These are phyloP conservation scores for Lenwebbia sp. DNA, from an alignment of 345 rosid species.

Conservation along the genomic window DNA sequence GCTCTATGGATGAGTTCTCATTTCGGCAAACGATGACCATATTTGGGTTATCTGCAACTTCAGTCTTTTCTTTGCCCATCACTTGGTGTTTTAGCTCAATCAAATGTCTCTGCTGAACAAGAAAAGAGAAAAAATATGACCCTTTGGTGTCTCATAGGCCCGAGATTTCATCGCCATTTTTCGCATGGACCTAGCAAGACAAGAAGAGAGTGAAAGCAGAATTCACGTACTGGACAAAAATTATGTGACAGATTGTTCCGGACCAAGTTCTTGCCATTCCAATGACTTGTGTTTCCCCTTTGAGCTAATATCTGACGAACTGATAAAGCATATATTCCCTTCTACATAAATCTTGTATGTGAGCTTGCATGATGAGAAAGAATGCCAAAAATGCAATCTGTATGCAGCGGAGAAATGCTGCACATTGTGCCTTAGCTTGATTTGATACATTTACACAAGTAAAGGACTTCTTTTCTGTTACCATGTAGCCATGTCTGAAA, in stretches of 20 bases:
- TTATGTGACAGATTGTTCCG: neutral
- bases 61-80: neutral
- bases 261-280: neutral
- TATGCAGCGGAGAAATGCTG: neutral
- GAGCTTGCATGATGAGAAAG: neutral
- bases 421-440: neutral
- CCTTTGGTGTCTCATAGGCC: neutral
- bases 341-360: neutral
- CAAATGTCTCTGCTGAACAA: neutral
- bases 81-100: neutral
- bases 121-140: neutral
- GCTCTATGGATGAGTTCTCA: neutral
- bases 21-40: neutral
- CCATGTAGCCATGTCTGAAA: neutral
- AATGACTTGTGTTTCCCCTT: neutral
- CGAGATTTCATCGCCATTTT: neutral
- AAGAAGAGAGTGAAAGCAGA: neutral
- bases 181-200: neutral
- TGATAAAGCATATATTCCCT: neutral
- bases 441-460: neutral
- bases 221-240: neutral
- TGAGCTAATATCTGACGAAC: neutral
- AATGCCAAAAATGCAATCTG: neutral
- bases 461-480: neutral
- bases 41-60: neutral